phyloP scores from a whole-genome alignment of 2,329 filamentous ascomycete species.

The Arthrocladium fulminans region DNA sequence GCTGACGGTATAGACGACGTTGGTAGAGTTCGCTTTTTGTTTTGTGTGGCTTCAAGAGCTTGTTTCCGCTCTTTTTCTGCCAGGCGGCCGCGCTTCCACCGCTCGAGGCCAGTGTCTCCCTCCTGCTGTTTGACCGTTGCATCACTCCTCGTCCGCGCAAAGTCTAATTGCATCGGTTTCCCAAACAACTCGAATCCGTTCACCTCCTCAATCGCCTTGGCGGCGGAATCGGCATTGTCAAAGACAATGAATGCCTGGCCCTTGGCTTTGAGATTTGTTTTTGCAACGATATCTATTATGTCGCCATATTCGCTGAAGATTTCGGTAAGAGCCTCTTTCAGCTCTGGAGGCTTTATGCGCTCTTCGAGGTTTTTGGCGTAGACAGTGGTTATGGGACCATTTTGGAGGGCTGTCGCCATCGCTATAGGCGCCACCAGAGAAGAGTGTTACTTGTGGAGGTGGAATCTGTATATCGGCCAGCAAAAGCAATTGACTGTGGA shows the following conservation, averaged over 20 bases:
- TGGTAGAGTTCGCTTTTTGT: conserved; percentile 55
- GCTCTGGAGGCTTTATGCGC: conserved; percentile 69
- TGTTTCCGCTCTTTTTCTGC: conserved; percentile 84
- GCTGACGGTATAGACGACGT: conserved; percentile 41
- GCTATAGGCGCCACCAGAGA: neutral
- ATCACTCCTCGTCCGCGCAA: conserved; percentile 77
- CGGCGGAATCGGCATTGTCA: conserved; percentile 68
- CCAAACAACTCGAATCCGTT: conserved; percentile 90
- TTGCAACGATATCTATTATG: conserved; percentile 75
- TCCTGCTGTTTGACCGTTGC: conserved; percentile 69
- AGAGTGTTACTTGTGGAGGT: no score
- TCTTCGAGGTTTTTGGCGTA: conserved; percentile 77
- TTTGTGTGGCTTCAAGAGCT: conserved; percentile 69
- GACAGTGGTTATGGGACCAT: conserved; percentile 8
- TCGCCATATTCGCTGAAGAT: conserved; percentile 85
- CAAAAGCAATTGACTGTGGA: no score
- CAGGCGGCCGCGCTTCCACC: conserved; percentile 71
- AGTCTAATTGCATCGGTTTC: conserved; percentile 77
- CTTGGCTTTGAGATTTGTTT: conserved; percentile 83
- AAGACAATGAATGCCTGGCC: conserved; percentile 95
- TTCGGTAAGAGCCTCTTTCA: conserved; percentile 63
- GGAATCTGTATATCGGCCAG: no score
- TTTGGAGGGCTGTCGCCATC: conserved; percentile 8
- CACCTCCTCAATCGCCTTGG: conserved; percentile 73
- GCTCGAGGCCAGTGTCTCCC: conserved; percentile 72